Evolutionary conservation across 2,329 filamentous ascomycete genomes (phyloP).

Genomic region (Purpureocillium lavendulum): DNA sequence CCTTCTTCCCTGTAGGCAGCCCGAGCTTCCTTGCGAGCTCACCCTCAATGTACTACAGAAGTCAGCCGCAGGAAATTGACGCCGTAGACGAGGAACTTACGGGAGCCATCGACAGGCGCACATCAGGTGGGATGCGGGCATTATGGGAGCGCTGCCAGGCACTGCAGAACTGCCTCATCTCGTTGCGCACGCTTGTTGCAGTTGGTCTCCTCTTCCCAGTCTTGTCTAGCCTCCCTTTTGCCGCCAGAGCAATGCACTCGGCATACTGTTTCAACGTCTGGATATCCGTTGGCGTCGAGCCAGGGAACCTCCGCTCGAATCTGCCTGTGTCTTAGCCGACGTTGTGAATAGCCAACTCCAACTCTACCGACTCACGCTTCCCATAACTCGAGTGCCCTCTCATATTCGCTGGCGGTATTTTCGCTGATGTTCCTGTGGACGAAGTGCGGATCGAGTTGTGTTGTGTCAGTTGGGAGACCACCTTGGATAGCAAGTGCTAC

Average conservation of each 20-base stretch:
- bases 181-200: background rate
- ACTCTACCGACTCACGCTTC: background rate
- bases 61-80: too few relatives aligned
- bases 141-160: background rate
- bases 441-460: too few relatives aligned
- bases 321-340: background rate
- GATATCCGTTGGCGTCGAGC: background rate
- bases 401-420: too few relatives aligned
- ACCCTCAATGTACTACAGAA: background rate
- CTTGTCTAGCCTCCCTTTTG: background rate
- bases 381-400: too few relatives aligned
- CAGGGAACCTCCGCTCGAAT: background rate
- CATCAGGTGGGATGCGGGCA: background rate
- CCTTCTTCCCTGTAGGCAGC: background rate
- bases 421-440: too few relatives aligned
- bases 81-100: background rate
- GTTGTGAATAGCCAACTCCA: constrained; percentile 3
- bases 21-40: background rate
- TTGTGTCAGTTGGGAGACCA: too few relatives aligned
- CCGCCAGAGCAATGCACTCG: background rate
- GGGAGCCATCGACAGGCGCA: background rate
- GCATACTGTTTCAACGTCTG: background rate
- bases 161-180: background rate
- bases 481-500: too few relatives aligned
- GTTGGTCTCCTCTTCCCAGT: background rate